Evolutionary conservation across 805 yeast genomes (phyloP).

Genomic region (Lipomyces anomalus): DNA sequence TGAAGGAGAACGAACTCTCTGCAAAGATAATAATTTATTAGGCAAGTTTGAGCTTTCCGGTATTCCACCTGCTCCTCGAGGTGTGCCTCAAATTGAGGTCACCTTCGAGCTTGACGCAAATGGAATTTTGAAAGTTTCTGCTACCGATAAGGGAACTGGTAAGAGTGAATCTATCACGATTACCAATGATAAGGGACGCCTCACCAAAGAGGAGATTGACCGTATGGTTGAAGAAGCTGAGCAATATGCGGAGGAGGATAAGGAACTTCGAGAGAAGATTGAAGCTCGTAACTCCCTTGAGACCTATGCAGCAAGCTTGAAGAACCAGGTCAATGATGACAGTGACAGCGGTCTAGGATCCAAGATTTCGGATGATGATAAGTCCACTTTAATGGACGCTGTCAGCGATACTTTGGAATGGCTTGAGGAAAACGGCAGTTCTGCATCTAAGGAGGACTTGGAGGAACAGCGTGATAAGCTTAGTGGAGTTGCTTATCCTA

Average conservation of each 20-base stretch:
- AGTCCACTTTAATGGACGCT: conserved; percentile 82
- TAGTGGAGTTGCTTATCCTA: conserved; percentile 80
- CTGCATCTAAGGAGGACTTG: conserved; percentile 87
- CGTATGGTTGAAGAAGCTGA: conserved; percentile 98
- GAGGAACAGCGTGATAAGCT: conserved; percentile 85
- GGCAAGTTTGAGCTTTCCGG: conserved; percentile 96
- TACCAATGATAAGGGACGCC: conserved; percentile 97
- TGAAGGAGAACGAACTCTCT: conserved; percentile 97
- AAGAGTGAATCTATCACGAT: conserved; percentile 94
- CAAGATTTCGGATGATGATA: conserved; percentile 83
- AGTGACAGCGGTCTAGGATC: conserved; percentile 60
- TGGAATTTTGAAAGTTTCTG: conserved; percentile 94
- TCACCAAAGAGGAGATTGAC: conserved; percentile 94
- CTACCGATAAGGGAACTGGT: conserved; percentile 97
- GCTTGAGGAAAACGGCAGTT: conserved; percentile 78
- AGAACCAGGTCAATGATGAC: conserved; percentile 54
- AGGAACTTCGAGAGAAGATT: conserved; percentile 72
- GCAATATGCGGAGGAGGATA: conserved; percentile 87
- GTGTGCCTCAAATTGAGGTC: conserved; percentile 97
- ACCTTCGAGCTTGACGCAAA: conserved; percentile 96
- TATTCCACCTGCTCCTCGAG: conserved; percentile 98
- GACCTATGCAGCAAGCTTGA: conserved; percentile 78
- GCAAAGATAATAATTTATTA: conserved; percentile 90
- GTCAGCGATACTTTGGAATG: conserved; percentile 79
- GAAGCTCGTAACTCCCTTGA: conserved; percentile 85